phyloP scores from a whole-genome alignment of 768 basidiomycete genomes.

The Daedalea quercina region DNA sequence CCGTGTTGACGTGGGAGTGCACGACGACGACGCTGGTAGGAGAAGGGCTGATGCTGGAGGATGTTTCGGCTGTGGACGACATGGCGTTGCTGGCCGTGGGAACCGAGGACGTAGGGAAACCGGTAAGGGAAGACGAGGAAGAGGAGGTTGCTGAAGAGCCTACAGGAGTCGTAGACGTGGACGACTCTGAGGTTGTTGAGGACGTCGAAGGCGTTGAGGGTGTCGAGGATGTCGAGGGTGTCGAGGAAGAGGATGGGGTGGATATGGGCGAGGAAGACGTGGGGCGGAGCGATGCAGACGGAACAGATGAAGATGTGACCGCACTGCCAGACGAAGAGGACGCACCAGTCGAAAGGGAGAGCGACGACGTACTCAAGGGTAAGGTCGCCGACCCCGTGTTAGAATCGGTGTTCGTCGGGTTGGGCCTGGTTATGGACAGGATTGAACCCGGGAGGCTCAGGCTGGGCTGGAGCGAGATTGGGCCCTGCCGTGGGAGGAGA shows the following conservation, averaged over 20 bases:
- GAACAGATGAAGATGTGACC: conserved; percentile 14
- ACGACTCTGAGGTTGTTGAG: conserved; percentile 21
- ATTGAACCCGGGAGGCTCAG: background rate
- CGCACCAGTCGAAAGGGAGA: background rate
- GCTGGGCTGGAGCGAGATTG: background rate
- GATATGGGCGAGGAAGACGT: background rate
- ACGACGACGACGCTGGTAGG: conserved; percentile 5
- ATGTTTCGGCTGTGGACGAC: background rate
- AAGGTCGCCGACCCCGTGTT: background rate
- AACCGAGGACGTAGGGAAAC: background rate
- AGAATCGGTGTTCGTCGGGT: background rate
- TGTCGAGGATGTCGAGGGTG: background rate
- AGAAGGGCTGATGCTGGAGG: conserved; percentile 6
- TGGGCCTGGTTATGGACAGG: background rate
- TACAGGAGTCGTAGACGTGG: conserved; percentile 13
- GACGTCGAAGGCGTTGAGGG: background rate
- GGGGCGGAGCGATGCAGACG: background rate
- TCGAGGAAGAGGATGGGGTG: background rate
- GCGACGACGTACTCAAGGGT: background rate
- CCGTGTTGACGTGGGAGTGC: conserved; percentile 22
- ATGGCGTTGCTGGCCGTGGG: conserved; percentile 8
- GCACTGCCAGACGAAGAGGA: conserved; percentile 30
- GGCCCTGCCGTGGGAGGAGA: background rate
- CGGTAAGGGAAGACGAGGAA: background rate
- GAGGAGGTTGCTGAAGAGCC: conserved; percentile 17